Conservation (phyloP, 2,329 filamentous ascomycete species). For the Colletotrichum australisinense region DNA sequence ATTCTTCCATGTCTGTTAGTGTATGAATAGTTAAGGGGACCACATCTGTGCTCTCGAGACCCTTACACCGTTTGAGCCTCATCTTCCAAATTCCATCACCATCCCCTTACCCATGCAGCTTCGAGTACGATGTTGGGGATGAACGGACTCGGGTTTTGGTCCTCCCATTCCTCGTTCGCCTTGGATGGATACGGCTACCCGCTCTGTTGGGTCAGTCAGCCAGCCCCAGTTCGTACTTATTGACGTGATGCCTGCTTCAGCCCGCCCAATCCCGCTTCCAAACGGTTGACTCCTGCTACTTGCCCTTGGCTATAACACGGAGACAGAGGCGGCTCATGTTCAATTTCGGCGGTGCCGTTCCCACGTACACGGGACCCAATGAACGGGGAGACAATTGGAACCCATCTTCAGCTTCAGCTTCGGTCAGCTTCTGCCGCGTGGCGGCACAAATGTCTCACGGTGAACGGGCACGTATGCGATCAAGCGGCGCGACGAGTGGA, state of each 20-base stretch:
- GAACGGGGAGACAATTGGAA: not conserved
- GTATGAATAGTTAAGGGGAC: not conserved
- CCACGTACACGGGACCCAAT: not conserved
- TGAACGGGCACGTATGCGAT: not conserved
- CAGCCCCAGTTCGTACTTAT: not conserved
- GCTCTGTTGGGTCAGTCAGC: not conserved
- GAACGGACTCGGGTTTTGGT: too few species aligned
- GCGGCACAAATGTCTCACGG: not conserved
- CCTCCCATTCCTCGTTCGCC: not conserved
- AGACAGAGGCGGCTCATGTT: not conserved
- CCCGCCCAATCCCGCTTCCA: not conserved
- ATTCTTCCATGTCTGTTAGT: not conserved
- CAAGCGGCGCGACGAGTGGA: not conserved
- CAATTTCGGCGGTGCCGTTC: constrained; percentile 30
- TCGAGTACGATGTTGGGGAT: too few species aligned
- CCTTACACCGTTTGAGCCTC: not conserved
- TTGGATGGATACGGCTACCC: not conserved
- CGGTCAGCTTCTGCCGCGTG: not conserved
- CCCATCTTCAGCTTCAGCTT: not conserved
- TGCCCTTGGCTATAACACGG: not conserved
- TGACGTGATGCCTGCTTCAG: not conserved
- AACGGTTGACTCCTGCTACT: not conserved
- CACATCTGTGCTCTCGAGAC: not conserved
- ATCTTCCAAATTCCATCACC: not conserved
- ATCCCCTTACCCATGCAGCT: not conserved